phyloP scores from a whole-genome alignment of 164 flowering plant species.

The Vitis labrusca region DNA sequence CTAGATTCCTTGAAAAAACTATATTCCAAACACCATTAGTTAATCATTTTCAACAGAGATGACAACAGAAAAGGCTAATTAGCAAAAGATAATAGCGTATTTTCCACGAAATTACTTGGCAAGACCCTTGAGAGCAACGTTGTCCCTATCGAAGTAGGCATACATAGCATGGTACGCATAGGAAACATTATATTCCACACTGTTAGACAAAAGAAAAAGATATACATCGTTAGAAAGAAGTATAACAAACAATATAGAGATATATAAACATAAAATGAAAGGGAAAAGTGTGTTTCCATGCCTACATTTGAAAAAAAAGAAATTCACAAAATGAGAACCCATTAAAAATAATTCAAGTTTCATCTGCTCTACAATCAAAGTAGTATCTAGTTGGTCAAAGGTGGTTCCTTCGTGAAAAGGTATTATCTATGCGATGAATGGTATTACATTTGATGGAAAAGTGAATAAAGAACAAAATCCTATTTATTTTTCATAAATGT shows the following conservation, averaged over 20 bases:
- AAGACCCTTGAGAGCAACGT: slow-evolving; percentile 86
- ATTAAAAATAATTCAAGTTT: too few species aligned
- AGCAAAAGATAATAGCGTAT: neutral
- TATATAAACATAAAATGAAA: too few species aligned
- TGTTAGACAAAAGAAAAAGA: slow-evolving; percentile 25
- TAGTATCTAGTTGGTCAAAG: too few species aligned
- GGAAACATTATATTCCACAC: slow-evolving; percentile 94
- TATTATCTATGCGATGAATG: too few species aligned
- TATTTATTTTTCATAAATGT: too few species aligned
- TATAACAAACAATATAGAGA: slow-evolving; percentile 1
- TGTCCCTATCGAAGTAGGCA: slow-evolving; percentile 97
- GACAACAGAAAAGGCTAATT: neutral
- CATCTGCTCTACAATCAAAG: too few species aligned
- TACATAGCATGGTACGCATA: slow-evolving; percentile 89
- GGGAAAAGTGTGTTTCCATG: too few species aligned
- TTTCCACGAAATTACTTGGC: slow-evolving; percentile 59
- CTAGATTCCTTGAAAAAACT: slow-evolving; percentile 97
- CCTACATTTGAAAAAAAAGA: too few species aligned
- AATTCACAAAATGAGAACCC: too few species aligned
- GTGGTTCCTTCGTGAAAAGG: too few species aligned
- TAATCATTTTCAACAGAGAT: neutral
- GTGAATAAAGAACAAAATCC: too few species aligned
- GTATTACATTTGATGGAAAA: too few species aligned
- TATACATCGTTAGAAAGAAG: neutral
- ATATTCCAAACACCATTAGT: slow-evolving; percentile 1